Base-by-base conservation (phyloP, 345 rosid genomes). In the Linum lewisii region DNA sequence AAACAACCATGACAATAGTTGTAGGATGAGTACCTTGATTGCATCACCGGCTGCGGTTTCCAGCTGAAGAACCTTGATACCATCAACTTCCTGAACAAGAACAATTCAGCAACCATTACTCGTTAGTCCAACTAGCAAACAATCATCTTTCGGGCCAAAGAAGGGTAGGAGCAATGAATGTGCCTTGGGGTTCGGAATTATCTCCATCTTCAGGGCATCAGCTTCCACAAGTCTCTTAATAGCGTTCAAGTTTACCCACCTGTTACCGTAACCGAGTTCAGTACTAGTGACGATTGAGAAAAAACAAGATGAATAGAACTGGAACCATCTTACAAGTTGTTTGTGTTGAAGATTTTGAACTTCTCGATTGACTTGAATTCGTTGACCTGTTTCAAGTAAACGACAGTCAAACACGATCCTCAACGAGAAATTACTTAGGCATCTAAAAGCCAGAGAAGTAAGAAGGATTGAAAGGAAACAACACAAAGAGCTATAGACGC, bases 31-130 rank as follows among this genome's bases (percentile, higher is more conserved):
- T 94, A 88, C 99, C 97, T 70, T 83, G 58, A 88, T 85, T 54
- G 97, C 95, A 37, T 94, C 99, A 70, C 95, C 99, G 77, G 94
- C 95, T 2, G 95, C 95, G 63, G 97, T 93, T 82, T 93, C 95
- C 58, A 93, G 73, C 81, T 93, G 97, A 82, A 93, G 94, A 75
- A 93, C 90, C 81, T 89, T 84, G 77, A 89, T 61, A 62, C 97
- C 99, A 68, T 87, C 94, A 15, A 93, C 97, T 74, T 93, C 99
- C 99, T 93, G 77, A 53, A 79, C 26, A 51, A 0, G 57, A 38
- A 51, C n/a, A 1, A 34, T 63, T 94, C 95, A 66, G 57, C 25
- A 47, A 52, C 42, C 25, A 55, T 36, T 25, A 95, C 87, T 82
- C 86, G 94, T 60, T 38, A 38, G 89, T 71, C 79, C 89, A 95